Evolutionary conservation across 78 protist species (phyloP).

Genomic region (Chrysochromulina parva): DNA sequence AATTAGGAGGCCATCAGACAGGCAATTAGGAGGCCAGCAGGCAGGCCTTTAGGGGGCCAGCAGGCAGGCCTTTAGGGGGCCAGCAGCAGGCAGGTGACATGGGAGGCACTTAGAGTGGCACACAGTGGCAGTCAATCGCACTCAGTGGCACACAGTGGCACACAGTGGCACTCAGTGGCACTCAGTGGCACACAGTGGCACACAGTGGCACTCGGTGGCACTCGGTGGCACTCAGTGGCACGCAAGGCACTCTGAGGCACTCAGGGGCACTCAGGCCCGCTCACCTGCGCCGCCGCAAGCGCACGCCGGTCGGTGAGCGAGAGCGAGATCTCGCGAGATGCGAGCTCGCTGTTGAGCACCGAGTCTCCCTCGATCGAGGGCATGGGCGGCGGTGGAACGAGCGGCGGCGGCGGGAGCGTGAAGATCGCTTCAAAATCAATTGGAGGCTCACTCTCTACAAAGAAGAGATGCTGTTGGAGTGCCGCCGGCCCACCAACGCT

Average conservation of each 20-base stretch:
- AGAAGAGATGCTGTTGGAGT: not conserved
- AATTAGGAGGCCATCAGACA: too few relatives aligned
- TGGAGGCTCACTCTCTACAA: not conserved
- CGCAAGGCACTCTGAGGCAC: too few relatives aligned
- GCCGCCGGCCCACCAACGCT: not conserved
- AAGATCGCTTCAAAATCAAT: not conserved
- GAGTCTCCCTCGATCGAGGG: not conserved
- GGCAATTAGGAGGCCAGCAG: not conserved
- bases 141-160: too few relatives aligned
- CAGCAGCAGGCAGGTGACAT: too few relatives aligned
- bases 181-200: too few relatives aligned
- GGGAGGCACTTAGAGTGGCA: too few relatives aligned
- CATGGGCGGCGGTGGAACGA: not conserved
- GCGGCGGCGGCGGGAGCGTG: not conserved
- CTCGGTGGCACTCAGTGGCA: too few relatives aligned
- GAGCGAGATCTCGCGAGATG: not conserved
- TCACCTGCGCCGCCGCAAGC: not conserved
- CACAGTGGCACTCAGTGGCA: too few relatives aligned
- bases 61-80: not conserved
- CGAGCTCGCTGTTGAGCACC: not conserved
- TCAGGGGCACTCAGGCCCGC: too few relatives aligned
- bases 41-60: not conserved
- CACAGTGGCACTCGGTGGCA: too few relatives aligned
- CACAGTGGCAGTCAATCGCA: too few relatives aligned
- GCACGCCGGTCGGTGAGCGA: not conserved